These are phyloP conservation scores for Scheffersomyces quercinus DNA, from an alignment of 1,139 yeast genomes.

Conservation along the genomic window DNA sequence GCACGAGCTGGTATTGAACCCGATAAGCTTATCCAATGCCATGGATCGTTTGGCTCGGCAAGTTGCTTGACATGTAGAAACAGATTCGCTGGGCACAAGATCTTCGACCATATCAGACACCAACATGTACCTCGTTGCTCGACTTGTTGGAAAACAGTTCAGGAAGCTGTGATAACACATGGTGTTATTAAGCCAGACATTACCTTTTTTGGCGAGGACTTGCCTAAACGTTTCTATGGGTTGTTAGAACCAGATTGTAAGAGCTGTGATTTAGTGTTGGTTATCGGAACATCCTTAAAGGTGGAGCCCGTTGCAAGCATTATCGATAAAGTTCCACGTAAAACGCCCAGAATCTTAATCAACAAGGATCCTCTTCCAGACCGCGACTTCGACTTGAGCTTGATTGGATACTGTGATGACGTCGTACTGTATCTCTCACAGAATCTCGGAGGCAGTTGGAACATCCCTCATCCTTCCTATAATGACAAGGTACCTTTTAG, in stretches of 20 bases:
- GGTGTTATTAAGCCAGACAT: constrained; percentile 89
- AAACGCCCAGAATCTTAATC: constrained; percentile 79
- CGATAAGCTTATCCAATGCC: constrained; percentile 85
- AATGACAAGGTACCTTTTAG: constrained; percentile 1
- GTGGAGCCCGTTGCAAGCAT: constrained; percentile 97
- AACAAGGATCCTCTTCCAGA: constrained; percentile 69
- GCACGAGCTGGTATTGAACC: constrained; percentile 74
- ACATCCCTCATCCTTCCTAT: constrained; percentile 9
- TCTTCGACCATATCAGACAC: constrained; percentile 62
- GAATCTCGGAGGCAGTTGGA: constrained; percentile 12
- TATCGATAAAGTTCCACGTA: constrained; percentile 64
- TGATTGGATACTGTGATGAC: constrained; percentile 87
- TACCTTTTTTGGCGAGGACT: constrained; percentile 88
- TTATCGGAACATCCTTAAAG: constrained; percentile 91
- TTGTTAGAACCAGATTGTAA: constrained; percentile 15
- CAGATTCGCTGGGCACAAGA: constrained; percentile 63
- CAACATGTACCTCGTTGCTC: constrained; percentile 74
- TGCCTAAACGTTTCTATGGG: constrained; percentile 49
- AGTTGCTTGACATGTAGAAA: constrained; percentile 79
- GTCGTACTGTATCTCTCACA: constrained; percentile 65
- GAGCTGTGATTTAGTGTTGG: constrained; percentile 73
- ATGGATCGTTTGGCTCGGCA: constrained; percentile 93
- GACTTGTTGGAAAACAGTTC: constrained; percentile 48
- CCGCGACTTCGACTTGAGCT: constrained; percentile 69
- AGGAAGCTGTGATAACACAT: constrained; percentile 19